Conservation (phyloP, 2,329 filamentous ascomycete genomes). For the Malbranchea zuffiana region DNA sequence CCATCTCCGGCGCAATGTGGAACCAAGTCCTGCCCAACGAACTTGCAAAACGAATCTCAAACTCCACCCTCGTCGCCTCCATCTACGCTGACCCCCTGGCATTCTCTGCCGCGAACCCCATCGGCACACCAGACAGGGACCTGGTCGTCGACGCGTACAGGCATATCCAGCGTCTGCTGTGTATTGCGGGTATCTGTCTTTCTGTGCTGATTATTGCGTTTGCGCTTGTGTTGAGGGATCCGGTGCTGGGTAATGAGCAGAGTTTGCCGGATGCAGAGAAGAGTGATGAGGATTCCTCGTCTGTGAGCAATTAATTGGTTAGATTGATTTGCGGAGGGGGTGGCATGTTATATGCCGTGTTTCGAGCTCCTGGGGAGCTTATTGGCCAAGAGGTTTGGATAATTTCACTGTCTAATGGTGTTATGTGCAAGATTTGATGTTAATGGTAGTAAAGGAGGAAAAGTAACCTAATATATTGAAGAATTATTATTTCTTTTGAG, state of each 20-base stretch:
- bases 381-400: no score
- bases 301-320: no score
- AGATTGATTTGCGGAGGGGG: no score
- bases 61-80: conserved; percentile 30
- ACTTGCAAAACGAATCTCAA: conserved; percentile 32
- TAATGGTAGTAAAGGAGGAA: no score
- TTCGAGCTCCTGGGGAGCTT: no score
- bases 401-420: no score
- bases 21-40: conserved; percentile 44
- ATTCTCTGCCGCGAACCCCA: conserved; percentile 29
- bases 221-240: conserved; percentile 37
- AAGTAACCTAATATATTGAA: no score
- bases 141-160: conserved; percentile 37
- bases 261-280: conserved; percentile 35
- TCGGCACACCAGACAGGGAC: conserved; percentile 36
- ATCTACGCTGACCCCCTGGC: conserved; percentile 36
- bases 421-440: no score
- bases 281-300: conserved; percentile 11
- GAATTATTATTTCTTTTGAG: no score
- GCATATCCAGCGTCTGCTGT: conserved; percentile 38
- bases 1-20: conserved; percentile 53
- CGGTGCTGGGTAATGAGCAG: conserved; percentile 37
- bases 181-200: conserved; percentile 42
- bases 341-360: no score
- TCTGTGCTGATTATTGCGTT: conserved; percentile 39